These are phyloP conservation scores for Dipodascopsis uninucleata DNA, from an alignment of 805 yeast genomes.

Conservation along the genomic window DNA sequence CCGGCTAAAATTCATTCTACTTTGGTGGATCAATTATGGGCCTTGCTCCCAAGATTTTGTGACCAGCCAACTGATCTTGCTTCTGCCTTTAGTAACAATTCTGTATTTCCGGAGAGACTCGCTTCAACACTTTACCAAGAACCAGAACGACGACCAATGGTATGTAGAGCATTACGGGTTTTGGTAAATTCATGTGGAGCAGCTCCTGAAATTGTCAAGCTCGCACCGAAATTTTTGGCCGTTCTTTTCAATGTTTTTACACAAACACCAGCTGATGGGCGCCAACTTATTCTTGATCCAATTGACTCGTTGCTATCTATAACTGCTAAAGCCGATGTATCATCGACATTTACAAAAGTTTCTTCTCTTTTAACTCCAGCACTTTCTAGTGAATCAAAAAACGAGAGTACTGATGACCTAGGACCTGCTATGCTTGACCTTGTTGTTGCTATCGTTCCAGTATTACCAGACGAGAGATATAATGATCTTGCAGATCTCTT, in stretches of 20 bases:
- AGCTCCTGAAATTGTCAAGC: constrained; percentile 57
- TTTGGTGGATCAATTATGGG: constrained; percentile 87
- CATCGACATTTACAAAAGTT: constrained; percentile 74
- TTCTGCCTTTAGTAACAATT: constrained; percentile 59
- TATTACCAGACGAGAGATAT: constrained; percentile 67
- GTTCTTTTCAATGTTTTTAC: constrained; percentile 89
- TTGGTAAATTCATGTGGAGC: constrained; percentile 64
- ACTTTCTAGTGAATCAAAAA: constrained; percentile 40
- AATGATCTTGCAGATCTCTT: constrained; percentile 76
- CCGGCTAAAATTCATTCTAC: constrained; percentile 79
- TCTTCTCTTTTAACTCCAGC: constrained; percentile 73
- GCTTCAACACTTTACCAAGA: constrained; percentile 71
- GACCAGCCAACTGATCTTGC: constrained; percentile 76
- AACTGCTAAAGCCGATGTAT: constrained; percentile 43
- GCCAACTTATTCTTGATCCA: constrained; percentile 82
- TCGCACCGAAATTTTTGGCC: constrained; percentile 74
- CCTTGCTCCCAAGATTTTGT: constrained; percentile 82
- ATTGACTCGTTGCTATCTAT: constrained; percentile 76
- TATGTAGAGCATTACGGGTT: constrained; percentile 75
- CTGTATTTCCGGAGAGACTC: constrained; percentile 75
- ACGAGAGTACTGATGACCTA: constrained; percentile 37
- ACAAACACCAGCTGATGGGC: constrained; percentile 78
- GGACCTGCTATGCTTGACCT: constrained; percentile 79
- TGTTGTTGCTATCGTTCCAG: constrained; percentile 79
- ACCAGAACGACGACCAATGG: constrained; percentile 69